Percentiles rank a stretch among this genome's conserved stretches.
Conservation (phyloP, 2,329 filamentous ascomycete genomes). For the Cladophialophora yegresii region DNA sequence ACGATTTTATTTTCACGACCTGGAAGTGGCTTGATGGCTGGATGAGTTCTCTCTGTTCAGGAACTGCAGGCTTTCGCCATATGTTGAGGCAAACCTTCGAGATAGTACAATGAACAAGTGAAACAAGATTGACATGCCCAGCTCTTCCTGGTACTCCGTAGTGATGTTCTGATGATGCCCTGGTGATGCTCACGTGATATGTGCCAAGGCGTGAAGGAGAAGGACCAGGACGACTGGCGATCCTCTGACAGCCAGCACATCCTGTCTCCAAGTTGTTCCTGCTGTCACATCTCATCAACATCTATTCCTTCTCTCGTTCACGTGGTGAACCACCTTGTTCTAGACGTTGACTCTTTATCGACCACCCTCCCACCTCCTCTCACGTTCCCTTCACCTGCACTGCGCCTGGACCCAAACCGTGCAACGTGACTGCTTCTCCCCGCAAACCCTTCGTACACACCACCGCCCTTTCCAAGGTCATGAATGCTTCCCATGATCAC, state of each 20-base stretch:
- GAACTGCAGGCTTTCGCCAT: neutral
- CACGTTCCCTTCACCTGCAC: neutral
- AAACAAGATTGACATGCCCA: neutral
- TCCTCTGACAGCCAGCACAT: constrained; percentile 14
- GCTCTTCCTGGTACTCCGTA: neutral
- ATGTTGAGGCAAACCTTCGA: neutral
- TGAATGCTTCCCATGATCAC: constrained; percentile 39
- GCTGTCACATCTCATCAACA: constrained; percentile 13
- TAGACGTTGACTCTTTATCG: constrained; percentile 3
- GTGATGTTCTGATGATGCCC: neutral
- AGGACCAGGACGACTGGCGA: neutral
- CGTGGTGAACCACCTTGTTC: constrained; percentile 4
- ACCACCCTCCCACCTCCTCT: neutral
- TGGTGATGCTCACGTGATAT: neutral
- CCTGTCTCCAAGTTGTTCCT: constrained; percentile 13
- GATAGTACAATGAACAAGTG: neutral
- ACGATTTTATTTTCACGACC: constrained; percentile 1
- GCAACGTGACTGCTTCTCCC: constrained; percentile 12
- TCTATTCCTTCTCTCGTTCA: constrained; percentile 11
- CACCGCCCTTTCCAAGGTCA: constrained; percentile 32
- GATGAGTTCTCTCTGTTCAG: neutral
- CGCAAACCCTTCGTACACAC: constrained; percentile 19
- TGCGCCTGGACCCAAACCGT: constrained; percentile 1
- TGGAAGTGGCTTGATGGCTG: constrained; percentile 5
- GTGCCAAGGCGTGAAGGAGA: constrained; percentile 5